These are phyloP conservation scores for Cercospora sp. DNA, from an alignment of 2,329 filamentous ascomycete genomes.

Conservation along the genomic window DNA sequence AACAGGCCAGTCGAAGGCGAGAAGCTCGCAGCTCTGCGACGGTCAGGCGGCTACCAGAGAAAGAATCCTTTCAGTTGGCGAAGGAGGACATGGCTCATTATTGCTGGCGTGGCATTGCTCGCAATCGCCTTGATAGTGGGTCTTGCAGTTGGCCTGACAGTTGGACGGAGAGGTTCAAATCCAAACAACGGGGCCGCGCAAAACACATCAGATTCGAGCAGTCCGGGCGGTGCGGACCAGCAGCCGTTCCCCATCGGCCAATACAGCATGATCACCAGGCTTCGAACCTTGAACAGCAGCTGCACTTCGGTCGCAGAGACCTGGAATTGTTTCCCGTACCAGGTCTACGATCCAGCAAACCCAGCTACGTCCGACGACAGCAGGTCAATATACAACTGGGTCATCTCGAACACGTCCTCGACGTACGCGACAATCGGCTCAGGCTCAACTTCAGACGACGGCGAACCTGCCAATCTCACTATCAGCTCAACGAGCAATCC, in stretches of 20 bases:
- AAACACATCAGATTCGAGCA: not conserved
- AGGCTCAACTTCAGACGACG: conserved; percentile 58
- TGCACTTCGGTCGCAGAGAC: conserved; percentile 61
- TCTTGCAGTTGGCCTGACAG: conserved; percentile 39
- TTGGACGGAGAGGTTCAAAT: conserved; percentile 20
- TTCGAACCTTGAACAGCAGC: conserved; percentile 54
- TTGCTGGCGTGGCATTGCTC: conserved; percentile 42
- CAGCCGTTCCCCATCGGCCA: conserved; percentile 60
- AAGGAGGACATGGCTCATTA: conserved; percentile 42
- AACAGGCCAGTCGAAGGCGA: conserved; percentile 32
- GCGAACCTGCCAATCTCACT: conserved; percentile 39
- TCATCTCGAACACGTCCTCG: conserved; percentile 50
- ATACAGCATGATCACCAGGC: conserved; percentile 61
- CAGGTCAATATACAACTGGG: conserved; percentile 61
- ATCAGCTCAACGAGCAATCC: conserved; percentile 57
- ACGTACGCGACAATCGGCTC: conserved; percentile 49
- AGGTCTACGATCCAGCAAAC: conserved; percentile 47
- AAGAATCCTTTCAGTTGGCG: conserved; percentile 40
- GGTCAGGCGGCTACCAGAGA: conserved; percentile 20
- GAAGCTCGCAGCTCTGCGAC: conserved; percentile 33
- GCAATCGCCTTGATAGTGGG: conserved; percentile 43
- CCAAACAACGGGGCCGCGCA: not conserved
- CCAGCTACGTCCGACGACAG: conserved; percentile 36
- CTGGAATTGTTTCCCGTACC: conserved; percentile 64
- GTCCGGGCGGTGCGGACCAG: conserved; percentile 1